Base-by-base conservation (phyloP, 352 stramenopile genomes). In the Phytophthora pisi region DNA sequence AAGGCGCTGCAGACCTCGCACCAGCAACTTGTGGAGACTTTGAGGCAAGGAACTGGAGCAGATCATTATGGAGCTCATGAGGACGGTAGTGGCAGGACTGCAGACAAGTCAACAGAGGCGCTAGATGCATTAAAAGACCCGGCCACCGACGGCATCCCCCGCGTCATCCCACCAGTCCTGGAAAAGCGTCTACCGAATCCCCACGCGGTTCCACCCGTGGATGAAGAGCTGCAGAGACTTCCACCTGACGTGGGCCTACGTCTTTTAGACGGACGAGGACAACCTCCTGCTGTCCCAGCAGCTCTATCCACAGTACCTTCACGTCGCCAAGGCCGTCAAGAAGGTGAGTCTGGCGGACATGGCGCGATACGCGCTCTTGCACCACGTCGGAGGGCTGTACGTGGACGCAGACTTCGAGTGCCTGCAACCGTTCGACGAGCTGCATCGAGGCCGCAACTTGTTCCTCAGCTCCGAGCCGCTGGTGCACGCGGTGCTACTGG, bases 131-230 rank as follows among this genome's bases (percentile, higher is more conserved):
- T 31, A 28, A 16, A 36, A 51, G 30, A 45, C 11, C 6, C 51
- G 16, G 34, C 55, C 16, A 31, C 23, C 23, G 52, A 55, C 36
- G 26, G 24, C 5, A 87, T 90, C 63, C 79, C 79, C 26, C 67
- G 38, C 43, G 57, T 90, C 40, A 84, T 87, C 52, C n/a, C 79
- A 90, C 56, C 79, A 90, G 61, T 87, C 79, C 15, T 88, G 79
- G 75, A 90, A 86, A 52, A 71, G 53, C 10, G 53, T 57, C 24
- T 51, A 73, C 13, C 53, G 61, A 16, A 84, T 90, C 57, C 79
- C 81, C 13, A 65, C 43, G 4, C 75, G 70, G 11, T 87, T 90
- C 61, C 57, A 67, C 15, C 73, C 81, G 54, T 90, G 79, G 81
- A 87, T 90, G 77, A 72, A 67, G 18, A 85, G 70, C 58, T 90